Evolutionary conservation across 345 rosid species (phyloP).

Genomic region (Populus tremula): DNA sequence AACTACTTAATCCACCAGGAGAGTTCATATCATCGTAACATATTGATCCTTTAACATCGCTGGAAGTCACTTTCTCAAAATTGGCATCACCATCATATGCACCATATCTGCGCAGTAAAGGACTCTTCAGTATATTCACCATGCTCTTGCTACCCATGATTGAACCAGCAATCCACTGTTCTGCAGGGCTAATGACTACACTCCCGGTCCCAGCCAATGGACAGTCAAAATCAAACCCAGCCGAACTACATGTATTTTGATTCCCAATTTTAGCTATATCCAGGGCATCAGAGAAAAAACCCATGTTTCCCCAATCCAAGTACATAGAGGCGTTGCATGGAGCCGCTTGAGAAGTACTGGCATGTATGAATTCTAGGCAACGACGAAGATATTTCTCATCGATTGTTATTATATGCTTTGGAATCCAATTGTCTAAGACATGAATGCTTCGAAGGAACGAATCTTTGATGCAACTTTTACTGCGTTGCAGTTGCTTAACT

Average conservation of each 20-base stretch:
- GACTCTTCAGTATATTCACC: conserved; percentile 59
- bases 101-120: conserved; percentile 44
- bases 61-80: conserved; percentile 22
- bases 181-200: conserved; percentile 46
- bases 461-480: conserved; percentile 45
- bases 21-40: conserved; percentile 37
- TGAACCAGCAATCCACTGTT: conserved; percentile 55
- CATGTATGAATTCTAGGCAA: conserved; percentile 65
- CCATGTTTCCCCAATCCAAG: conserved; percentile 33
- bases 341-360: conserved; percentile 49
- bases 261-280: conserved; percentile 27
- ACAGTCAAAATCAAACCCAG: conserved; percentile 50
- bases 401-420: conserved; percentile 61
- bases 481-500: conserved; percentile 47
- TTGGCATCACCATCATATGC: conserved; percentile 34
- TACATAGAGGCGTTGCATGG: conserved; percentile 42
- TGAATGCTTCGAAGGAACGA: conserved; percentile 41
- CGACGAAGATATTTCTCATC: conserved; percentile 75
- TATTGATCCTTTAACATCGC: conserved; percentile 37
- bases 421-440: conserved; percentile 55
- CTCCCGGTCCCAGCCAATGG: conserved; percentile 46
- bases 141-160: conserved; percentile 71
- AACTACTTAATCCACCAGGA: conserved; percentile 33
- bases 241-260: conserved; percentile 32
- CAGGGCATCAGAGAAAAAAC: conserved; percentile 32